Conservation (phyloP, 2,329 filamentous ascomycete species). For the Emmonsiellopsis sp. region DNA sequence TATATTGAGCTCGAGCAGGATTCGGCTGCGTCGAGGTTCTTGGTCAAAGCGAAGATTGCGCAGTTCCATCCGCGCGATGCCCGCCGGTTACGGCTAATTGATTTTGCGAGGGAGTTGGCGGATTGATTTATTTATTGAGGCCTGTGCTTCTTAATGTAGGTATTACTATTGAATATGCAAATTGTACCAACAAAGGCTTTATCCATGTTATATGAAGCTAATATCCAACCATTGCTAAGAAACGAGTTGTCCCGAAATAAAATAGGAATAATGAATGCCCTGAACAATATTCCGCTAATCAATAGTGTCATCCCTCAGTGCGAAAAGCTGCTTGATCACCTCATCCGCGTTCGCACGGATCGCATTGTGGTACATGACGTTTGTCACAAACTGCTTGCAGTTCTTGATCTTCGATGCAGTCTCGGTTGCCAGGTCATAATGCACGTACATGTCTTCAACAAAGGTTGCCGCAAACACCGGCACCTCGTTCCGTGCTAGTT, state of each 20-base stretch:
- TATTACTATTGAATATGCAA: background rate
- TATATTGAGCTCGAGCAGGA: constrained; percentile 42
- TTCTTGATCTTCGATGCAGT: constrained; percentile 67
- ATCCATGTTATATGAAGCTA: too few relatives aligned
- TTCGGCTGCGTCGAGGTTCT: constrained; percentile 43
- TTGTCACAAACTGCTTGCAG: constrained; percentile 75
- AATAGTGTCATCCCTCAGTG: constrained; percentile 60
- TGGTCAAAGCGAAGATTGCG: constrained; percentile 46
- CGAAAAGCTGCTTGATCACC: constrained; percentile 66
- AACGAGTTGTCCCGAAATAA: too few relatives aligned
- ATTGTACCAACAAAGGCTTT: too few relatives aligned
- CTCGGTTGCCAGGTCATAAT: constrained; percentile 61
- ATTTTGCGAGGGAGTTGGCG: constrained; percentile 32
- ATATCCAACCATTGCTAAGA: too few relatives aligned
- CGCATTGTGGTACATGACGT: constrained; percentile 79
- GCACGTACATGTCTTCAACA: constrained; percentile 87
- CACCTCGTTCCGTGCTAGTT: constrained; percentile 66
- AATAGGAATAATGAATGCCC: background rate
- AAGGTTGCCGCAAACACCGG: constrained; percentile 80
- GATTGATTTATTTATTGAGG: constrained; percentile 2
- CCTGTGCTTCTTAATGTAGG: background rate
- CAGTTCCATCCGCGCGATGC: constrained; percentile 48
- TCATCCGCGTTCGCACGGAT: constrained; percentile 64
- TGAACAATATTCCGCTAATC: constrained; percentile 33
- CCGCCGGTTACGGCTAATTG: constrained; percentile 41